Percentiles rank a stretch among this genome's conserved stretches.
phyloP scores from a whole-genome alignment of 148 eudicot genomes.

The Amaranthus cruentus region DNA sequence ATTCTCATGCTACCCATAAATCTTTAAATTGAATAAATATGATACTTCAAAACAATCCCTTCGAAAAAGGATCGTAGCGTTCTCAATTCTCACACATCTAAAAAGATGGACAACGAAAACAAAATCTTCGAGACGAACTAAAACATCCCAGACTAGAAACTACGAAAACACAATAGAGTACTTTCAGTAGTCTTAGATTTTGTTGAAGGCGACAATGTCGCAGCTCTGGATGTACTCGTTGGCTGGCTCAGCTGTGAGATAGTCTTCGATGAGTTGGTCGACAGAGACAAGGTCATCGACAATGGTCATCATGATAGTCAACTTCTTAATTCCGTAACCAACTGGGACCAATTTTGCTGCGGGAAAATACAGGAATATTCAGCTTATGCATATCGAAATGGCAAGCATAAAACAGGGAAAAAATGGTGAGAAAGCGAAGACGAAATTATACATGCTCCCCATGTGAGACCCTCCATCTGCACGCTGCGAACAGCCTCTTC shows the following conservation, averaged over 20 bases:
- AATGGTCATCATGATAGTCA: slow-evolving; percentile 85
- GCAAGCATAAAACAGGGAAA: neutral
- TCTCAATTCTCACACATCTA: slow-evolving; percentile 14
- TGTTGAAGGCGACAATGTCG: slow-evolving; percentile 97
- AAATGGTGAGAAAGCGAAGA: neutral
- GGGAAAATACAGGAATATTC: neutral
- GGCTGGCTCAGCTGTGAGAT: slow-evolving; percentile 65
- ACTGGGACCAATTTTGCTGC: slow-evolving; percentile 89
- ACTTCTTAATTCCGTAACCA: slow-evolving; percentile 90
- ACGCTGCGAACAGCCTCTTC: slow-evolving; percentile 91
- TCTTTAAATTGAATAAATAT: too few species aligned
- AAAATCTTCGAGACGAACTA: slow-evolving; percentile 15
- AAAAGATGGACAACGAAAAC: slow-evolving; percentile 9
- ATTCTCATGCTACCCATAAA: neutral
- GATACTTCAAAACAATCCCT: slow-evolving; percentile 1
- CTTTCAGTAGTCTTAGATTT: slow-evolving; percentile 41
- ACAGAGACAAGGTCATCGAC: slow-evolving; percentile 93
- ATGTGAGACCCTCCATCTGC: slow-evolving; percentile 71
- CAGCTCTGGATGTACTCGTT: slow-evolving; percentile 88
- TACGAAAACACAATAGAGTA: neutral
- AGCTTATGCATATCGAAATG: neutral
- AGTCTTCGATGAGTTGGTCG: slow-evolving; percentile 72
- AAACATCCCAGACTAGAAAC: slow-evolving; percentile 1
- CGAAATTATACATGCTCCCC: slow-evolving; percentile 90
- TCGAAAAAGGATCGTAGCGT: neutral